These are phyloP conservation scores for Penicillium desertorum DNA, from an alignment of 495 filamentous ascomycete genomes.

Conservation along the genomic window DNA sequence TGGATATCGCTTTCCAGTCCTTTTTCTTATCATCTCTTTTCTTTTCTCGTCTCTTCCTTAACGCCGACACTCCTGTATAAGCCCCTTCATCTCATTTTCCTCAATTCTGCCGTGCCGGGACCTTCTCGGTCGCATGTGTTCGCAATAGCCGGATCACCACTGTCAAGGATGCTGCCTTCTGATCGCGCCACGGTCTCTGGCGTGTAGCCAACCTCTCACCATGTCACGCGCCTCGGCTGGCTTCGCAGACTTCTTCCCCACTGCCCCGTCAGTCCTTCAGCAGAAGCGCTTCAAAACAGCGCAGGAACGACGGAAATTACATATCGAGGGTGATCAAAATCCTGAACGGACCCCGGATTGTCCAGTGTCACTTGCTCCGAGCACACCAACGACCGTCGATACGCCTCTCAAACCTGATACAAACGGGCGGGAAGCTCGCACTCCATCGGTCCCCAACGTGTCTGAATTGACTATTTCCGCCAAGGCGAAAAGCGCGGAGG, in stretches of 20 bases:
- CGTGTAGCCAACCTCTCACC: slow-evolving; percentile 48
- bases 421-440: slow-evolving; percentile 14
- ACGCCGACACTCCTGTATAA: not conserved
- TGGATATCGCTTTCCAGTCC: not conserved
- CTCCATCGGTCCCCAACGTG: slow-evolving; percentile 40
- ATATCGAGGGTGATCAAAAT: slow-evolving; percentile 23
- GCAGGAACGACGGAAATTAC: slow-evolving; percentile 38
- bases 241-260: slow-evolving; percentile 88
- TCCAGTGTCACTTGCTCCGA: slow-evolving; percentile 11
- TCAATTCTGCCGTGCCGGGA: slow-evolving; percentile 21
- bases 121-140: slow-evolving; percentile 26
- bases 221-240: slow-evolving; percentile 83
- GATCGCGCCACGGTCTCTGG: slow-evolving; percentile 37
- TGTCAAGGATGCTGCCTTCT: slow-evolving; percentile 47
- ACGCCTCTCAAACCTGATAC: slow-evolving; percentile 12
- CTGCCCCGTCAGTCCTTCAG: slow-evolving; percentile 69
- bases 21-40: slow-evolving; percentile 5
- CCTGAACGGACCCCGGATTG: slow-evolving; percentile 6
- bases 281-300: slow-evolving; percentile 50
- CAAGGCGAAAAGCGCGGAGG: slow-evolving; percentile 54
- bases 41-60: not conserved
- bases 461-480: slow-evolving; percentile 66
- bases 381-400: slow-evolving; percentile 18
- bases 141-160: slow-evolving; percentile 23
- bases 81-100: slow-evolving; percentile 2